Percentiles rank a stretch among this genome's conserved stretches.
Conservation (phyloP, 768 basidiomycete species). For the Xerocomellus amylosporus region DNA sequence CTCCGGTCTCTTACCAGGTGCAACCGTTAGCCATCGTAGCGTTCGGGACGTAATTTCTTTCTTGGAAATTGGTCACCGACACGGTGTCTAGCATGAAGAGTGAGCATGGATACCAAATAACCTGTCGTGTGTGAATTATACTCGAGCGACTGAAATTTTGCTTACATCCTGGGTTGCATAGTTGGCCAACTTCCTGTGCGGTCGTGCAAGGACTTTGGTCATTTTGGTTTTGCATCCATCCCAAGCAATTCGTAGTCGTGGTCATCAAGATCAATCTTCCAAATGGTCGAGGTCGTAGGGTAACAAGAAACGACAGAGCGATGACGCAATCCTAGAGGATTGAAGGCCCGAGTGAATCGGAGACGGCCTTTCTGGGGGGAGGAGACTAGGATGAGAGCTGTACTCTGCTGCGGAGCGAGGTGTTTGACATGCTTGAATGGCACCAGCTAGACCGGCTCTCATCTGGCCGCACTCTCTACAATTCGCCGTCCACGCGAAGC, state of each 20-base stretch:
- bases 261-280: slow-evolving; percentile 2
- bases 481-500: slow-evolving; percentile 2
- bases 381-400: not conserved
- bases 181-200: slow-evolving; percentile 18
- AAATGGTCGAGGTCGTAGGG: not conserved
- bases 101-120: not conserved
- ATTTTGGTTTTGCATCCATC: slow-evolving; percentile 10
- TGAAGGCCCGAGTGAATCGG: not conserved
- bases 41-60: slow-evolving; percentile 20
- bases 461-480: not conserved
- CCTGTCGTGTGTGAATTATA: not conserved
- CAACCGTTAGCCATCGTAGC: slow-evolving; percentile 15
- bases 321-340: not conserved
- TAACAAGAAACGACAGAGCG: not conserved
- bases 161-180: slow-evolving; percentile 21
- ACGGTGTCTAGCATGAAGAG: slow-evolving; percentile 15
- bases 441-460: not conserved
- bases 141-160: not conserved
- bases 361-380: not conserved
- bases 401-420: slow-evolving; percentile 5
- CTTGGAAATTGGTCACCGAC: slow-evolving; percentile 12
- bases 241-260: slow-evolving; percentile 8
- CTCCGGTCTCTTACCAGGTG: slow-evolving; percentile 19
- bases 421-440: slow-evolving; percentile 2
- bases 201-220: slow-evolving; percentile 14